Evolutionary conservation across 78 protist species (phyloP).

Genomic region (Pelomyxa schiedti): DNA sequence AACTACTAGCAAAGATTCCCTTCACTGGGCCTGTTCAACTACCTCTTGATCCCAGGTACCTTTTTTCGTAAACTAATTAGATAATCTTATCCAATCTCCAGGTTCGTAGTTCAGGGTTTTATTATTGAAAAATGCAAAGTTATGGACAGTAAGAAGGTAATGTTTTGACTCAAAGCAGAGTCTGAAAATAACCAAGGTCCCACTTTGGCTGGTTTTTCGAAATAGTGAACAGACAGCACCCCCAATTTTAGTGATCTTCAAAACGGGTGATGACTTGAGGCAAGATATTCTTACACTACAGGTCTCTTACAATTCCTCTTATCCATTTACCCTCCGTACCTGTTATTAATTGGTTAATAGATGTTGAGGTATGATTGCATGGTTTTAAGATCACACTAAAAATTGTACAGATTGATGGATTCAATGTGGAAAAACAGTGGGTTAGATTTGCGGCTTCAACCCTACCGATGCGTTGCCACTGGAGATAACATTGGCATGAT

Average conservation of each 20-base stretch:
- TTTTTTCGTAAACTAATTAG: no score
- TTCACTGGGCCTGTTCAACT: conserved; percentile 38
- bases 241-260: conserved; percentile 57
- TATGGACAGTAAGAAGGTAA: conserved; percentile 86
- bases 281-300: conserved; percentile 84
- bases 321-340: no score
- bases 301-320: conserved; percentile 46
- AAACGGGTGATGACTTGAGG: conserved; percentile 82
- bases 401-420: no score
- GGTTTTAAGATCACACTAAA: no score
- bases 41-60: conserved; percentile 54
- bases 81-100: no score
- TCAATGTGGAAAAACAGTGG: conserved; percentile 65
- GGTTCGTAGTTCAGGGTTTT: conserved; percentile 43
- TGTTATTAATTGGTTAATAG: no score
- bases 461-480: conserved; percentile 73
- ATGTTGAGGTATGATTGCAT: no score
- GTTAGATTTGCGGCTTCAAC: conserved; percentile 59
- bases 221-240: conserved; percentile 45
- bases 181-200: no score
- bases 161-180: no score
- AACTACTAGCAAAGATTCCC: conserved; percentile 14
- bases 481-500: conserved; percentile 86
- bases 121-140: conserved; percentile 54
- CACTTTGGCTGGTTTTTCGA: conserved; percentile 33